A percentile compares a stretch with the other conserved stretches of the same genome.
Conservation (phyloP, 2,329 filamentous ascomycete species). For the Aspergillus sp. region DNA sequence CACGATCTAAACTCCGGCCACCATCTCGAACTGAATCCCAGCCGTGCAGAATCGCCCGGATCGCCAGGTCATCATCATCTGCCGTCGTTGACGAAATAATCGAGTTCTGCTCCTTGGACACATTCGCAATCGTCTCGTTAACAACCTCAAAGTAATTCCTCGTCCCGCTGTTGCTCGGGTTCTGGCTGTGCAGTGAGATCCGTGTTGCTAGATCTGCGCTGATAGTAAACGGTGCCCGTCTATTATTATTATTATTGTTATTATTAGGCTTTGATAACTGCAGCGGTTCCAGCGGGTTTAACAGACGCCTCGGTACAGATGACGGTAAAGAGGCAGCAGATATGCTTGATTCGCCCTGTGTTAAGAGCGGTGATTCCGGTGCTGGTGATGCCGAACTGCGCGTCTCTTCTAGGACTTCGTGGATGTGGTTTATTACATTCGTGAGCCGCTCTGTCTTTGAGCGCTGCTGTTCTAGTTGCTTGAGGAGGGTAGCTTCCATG, state of each 20-base stretch:
- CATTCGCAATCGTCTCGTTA: conserved; percentile 8
- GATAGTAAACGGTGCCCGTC: not conserved
- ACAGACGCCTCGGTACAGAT: not conserved
- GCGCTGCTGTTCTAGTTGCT: conserved; percentile 12
- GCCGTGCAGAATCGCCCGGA: conserved; percentile 10
- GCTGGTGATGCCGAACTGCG: not conserved
- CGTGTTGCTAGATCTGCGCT: conserved; percentile 5
- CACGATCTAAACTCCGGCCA: not conserved
- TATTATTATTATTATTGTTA: not conserved
- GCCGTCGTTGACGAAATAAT: conserved; percentile 8
- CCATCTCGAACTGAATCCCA: conserved; percentile 7
- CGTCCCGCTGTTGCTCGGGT: conserved; percentile 6
- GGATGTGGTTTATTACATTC: conserved; percentile 10
- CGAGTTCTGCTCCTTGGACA: conserved; percentile 2
- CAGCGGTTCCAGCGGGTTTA: not conserved
- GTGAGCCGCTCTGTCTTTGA: conserved; percentile 9
- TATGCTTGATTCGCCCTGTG: not conserved
- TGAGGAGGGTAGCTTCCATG: conserved; percentile 10
- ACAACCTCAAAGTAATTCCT: conserved; percentile 12
- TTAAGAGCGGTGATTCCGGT: not conserved
- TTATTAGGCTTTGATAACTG: not conserved
- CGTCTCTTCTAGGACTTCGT: conserved; percentile 6
- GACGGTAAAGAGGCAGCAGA: not conserved
- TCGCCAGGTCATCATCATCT: conserved; percentile 13
- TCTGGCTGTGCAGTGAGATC: conserved; percentile 9